Base-by-base conservation (phyloP, 805 yeast genomes). In the Ogataea trehaloabstinens region DNA sequence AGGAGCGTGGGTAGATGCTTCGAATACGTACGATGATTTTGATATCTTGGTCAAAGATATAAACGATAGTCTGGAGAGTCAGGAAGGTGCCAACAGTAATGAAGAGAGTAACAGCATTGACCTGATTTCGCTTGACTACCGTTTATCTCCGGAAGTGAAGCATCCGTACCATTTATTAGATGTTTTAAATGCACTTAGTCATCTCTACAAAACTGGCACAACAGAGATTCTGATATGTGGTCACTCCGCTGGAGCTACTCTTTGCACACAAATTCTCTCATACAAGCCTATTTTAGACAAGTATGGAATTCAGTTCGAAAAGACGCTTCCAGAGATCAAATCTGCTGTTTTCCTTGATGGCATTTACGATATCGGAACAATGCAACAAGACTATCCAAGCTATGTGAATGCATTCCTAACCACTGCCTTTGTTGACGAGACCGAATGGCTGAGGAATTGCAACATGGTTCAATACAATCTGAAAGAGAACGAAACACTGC, bases 1-100 rank as follows among this genome's bases (percentile, higher is more conserved):
- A 1, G 96, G 96, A 0, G 95, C 89, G 0, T 87, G 95, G 95
- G 68, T 86, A 44, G 95, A 84, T 52, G 76, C 79, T 1, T 55
- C 45, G 3, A 81, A 82, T 53, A 81, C 89, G 0, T 71, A 63
- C 19, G 60, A 70, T 28, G 91, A 83, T 50, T 78, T 76, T 38
- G 64, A 63, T 7, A 48, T 46, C 10, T 41, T 79, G 31, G 46
- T 60, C 17, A 25, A 37, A 6, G 38, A 48, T 17, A 44, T 52
- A 2, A 51, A 51, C 42, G 16, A 49, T 47, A 10, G 35, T 46
- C 8, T 54, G 42, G 39, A 33, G 21, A 22, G 25, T 12, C 33
- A 34, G 8, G 31, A 24, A 5, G 15, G 16, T n/a, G 31, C 34
- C n/a, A 38, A 19, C n/a, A 15, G 4, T 2, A 21, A 11, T 12